Base-by-base conservation (phyloP, 306 rosid genomes). In the Trifolium dubium region DNA sequence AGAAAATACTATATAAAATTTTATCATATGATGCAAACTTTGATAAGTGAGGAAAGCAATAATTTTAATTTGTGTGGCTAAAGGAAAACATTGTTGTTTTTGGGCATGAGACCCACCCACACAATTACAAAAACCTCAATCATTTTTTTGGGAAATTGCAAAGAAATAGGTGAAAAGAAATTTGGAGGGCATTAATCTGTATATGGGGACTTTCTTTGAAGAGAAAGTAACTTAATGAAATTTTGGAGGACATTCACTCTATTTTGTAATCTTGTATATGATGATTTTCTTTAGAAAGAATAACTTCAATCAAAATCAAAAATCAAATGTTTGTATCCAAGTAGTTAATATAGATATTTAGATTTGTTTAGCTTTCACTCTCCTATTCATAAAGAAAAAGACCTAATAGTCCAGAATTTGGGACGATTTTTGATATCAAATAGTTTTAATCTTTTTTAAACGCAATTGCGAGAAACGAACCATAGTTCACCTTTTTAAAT, bases 61-160 rank as follows among this genome's bases (percentile, higher is more conserved):
- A 44, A 79, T 34, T 77, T 80, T 77, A 19, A 77, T 29, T 82
- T 80, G 80, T 68, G 75, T 77, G 73, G 75, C 58, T 17, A 80
- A 71, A 55, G 81, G 64, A 74, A 60, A 74, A 77, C 80, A 81
- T 74, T 68, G 84, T 78, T 83, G 82, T 72, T 69, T 73, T 72
- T 66, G 2, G 3, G 40, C 66, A 80, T 53, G 44, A 77, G 80
- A 73, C 84, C 87, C 87, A 73, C 84, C 87, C 87, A 84, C 77
- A 67, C 77, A 62, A 64, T 44, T 44, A 44, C 50, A 44, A 4
- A 44, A 44, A 39, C 78, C 70, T 50, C 53, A 54, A 76, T 72
- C 35, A 80, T 61, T 61, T 47, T 53, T 80, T n/a, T 6, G 11
- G 61, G 71, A 63, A 51, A 68, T 77, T 76, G 66, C 72, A 43